phyloP scores from a whole-genome alignment of 1,284 basidiomycete species.

The Athelia sp. region DNA sequence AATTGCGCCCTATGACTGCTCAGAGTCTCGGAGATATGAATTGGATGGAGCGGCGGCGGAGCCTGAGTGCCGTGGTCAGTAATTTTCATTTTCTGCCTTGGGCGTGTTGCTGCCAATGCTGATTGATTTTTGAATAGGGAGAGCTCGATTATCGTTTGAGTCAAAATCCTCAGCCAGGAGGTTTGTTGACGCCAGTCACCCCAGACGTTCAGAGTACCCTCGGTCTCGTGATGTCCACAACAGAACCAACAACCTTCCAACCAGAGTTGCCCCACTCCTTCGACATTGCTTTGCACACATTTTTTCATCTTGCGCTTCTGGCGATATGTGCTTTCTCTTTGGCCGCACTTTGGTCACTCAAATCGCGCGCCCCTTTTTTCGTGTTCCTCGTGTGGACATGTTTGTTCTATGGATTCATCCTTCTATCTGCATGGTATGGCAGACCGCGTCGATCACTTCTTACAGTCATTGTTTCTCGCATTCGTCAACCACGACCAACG shows the following conservation, averaged over 20 bases:
- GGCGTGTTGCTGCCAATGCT: constrained; percentile 8
- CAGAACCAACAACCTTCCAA: constrained; percentile 10
- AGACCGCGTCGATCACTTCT: constrained; percentile 54
- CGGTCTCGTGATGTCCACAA: constrained; percentile 28
- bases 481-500: constrained; percentile 28
- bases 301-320: constrained; percentile 55
- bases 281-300: constrained; percentile 39
- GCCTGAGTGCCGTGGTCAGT: constrained; percentile 61
- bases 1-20: constrained; percentile 34
- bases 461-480: constrained; percentile 40
- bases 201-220: constrained; percentile 43
- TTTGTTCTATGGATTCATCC: constrained; percentile 49
- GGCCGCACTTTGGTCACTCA: constrained; percentile 51
- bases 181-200: constrained; percentile 45
- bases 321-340: constrained; percentile 54
- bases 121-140: constrained; percentile 36
- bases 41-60: constrained; percentile 69
- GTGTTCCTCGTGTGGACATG: constrained; percentile 60
- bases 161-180: constrained; percentile 31
- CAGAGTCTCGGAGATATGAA: constrained; percentile 67
- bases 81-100: constrained; percentile 12
- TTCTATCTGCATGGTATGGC: constrained; percentile 51
- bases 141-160: constrained; percentile 61
- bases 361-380: constrained; percentile 50
- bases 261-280: constrained; percentile 36